Evolutionary conservation across 148 eudicot species (phyloP).

Genomic region (Cornus kousa): DNA sequence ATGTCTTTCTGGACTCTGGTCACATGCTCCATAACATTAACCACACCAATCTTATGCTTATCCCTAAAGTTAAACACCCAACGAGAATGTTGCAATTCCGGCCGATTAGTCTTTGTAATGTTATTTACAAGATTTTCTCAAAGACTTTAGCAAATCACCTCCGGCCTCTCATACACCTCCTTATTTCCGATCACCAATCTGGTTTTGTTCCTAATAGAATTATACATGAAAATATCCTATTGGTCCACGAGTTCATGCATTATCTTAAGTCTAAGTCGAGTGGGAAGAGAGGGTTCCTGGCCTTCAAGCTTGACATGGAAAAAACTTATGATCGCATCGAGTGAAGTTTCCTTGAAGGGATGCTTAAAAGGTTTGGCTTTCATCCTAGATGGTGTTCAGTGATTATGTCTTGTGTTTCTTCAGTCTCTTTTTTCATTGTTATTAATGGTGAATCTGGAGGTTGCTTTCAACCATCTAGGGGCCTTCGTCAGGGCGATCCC

Average conservation of each 20-base stretch:
- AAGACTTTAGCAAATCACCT: no score
- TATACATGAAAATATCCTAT: neutral
- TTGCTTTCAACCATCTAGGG: neutral
- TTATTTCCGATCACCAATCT: neutral
- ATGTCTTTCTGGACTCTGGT: neutral
- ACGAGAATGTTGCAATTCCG: no score
- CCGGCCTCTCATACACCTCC: neutral
- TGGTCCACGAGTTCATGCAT: neutral
- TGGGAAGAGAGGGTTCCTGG: neutral
- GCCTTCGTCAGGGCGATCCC: no score
- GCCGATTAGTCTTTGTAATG: no score
- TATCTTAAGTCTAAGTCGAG: neutral
- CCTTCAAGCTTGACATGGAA: neutral
- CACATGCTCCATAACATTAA: no score
- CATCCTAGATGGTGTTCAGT: neutral
- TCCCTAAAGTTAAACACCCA: no score
- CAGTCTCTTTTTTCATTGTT: neutral
- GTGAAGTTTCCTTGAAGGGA: neutral
- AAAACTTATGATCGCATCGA: constrained; percentile 5
- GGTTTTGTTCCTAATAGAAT: neutral
- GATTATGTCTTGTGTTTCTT: neutral
- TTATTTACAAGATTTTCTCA: no score
- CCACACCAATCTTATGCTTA: no score
- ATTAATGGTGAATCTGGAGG: neutral
- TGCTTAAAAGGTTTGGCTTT: neutral